Conservation (phyloP, 148 eudicot genomes). For the Amaranthus palmeri region DNA sequence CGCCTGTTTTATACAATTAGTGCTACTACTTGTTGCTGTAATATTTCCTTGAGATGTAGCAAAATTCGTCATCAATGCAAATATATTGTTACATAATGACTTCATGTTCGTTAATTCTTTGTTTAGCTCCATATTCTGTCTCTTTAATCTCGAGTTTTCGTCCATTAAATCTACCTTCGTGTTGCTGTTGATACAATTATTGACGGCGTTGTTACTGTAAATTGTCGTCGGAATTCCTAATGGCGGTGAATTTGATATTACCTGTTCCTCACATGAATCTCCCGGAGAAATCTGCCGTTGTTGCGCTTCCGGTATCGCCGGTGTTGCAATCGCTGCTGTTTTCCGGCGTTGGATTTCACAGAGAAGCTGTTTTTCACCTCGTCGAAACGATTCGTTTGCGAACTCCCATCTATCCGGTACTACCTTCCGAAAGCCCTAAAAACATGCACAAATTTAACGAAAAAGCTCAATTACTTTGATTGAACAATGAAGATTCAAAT, state of each 20-base stretch:
- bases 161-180: slow-evolving; percentile 45
- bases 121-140: slow-evolving; percentile 58
- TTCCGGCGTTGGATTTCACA: slow-evolving; percentile 84
- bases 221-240: slow-evolving; percentile 29
- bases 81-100: slow-evolving; percentile 60
- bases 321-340: slow-evolving; percentile 19
- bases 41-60: not conserved
- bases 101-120: slow-evolving; percentile 70
- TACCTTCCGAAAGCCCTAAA: slow-evolving; percentile 86
- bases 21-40: slow-evolving; percentile 1
- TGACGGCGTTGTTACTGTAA: slow-evolving; percentile 15
- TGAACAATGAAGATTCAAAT: not conserved
- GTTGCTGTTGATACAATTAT: not conserved
- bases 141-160: slow-evolving; percentile 67
- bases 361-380: slow-evolving; percentile 59
- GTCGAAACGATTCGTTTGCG: slow-evolving; percentile 61
- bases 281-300: slow-evolving; percentile 21
- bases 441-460: not conserved
- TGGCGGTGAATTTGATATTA: slow-evolving; percentile 57
- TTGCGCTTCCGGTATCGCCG: slow-evolving; percentile 17
- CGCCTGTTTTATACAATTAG: slow-evolving; percentile 22
- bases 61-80: slow-evolving; percentile 55
- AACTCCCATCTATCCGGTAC: slow-evolving; percentile 95
- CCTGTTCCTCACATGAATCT: slow-evolving; percentile 74
- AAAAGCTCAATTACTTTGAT: not conserved